These are phyloP conservation scores for Solanum pimpinellifolium DNA, from an alignment of 257 asterid genomes.

Conservation along the genomic window DNA sequence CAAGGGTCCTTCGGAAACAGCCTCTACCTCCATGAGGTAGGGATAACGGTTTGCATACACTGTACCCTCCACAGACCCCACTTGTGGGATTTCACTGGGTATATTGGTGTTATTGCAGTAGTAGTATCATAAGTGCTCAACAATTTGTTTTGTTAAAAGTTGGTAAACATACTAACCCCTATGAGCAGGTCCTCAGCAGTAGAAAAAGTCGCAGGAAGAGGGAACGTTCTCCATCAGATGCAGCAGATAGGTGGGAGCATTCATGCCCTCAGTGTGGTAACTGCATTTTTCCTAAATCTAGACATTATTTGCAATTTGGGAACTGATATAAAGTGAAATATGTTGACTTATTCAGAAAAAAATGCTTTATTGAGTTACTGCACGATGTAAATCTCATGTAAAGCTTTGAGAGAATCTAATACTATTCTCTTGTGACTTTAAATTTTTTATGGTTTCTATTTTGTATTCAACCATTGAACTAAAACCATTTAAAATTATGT, in stretches of 20 bases:
- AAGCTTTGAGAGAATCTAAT: not conserved
- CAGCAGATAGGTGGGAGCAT: constrained; percentile 33
- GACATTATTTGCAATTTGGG: not conserved
- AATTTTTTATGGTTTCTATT: not conserved
- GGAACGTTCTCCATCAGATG: constrained; percentile 32
- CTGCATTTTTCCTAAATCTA: not conserved
- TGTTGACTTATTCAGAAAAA: not conserved
- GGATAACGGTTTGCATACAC: not conserved
- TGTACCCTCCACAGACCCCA: not conserved
- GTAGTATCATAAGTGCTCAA: not conserved
- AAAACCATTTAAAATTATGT: not conserved
- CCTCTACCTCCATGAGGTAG: not conserved
- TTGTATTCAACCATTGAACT: not conserved
- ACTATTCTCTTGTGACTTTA: not conserved
- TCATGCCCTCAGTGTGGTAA: constrained; percentile 92
- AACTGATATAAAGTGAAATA: not conserved
- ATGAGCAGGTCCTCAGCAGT: constrained; percentile 43
- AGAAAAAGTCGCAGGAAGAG: constrained; percentile 56
- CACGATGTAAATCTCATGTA: not conserved
- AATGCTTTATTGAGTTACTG: not conserved
- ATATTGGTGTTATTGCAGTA: not conserved
- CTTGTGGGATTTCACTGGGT: not conserved
- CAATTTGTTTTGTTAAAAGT: not conserved
- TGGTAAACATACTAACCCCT: not conserved
- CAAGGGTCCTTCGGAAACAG: not conserved